These are phyloP conservation scores for Endocladia muricata DNA, from an alignment of 31 red algal genomes.

Conservation along the genomic window DNA sequence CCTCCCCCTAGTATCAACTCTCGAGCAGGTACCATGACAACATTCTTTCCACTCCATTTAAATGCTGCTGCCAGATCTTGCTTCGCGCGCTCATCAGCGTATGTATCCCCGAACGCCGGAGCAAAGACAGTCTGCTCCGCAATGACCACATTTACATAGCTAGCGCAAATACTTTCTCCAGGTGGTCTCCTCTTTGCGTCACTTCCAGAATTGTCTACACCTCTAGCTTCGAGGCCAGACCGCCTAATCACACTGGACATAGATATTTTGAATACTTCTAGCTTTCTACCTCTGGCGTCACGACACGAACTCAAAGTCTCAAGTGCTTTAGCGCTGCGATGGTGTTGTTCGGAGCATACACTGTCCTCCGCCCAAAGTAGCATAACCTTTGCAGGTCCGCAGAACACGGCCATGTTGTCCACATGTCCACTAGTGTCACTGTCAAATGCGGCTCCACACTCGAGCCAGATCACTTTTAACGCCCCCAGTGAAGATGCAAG, in stretches of 20 bases:
- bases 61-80: conserved; percentile 14
- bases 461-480: conserved; percentile 66
- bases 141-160: conserved; percentile 71
- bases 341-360: conserved; percentile 19
- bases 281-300: conserved; percentile 51
- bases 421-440: conserved; percentile 86
- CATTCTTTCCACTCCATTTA: conserved; percentile 3
- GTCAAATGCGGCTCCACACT: conserved; percentile 62
- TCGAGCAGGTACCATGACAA: conserved; percentile 31
- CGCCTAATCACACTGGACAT: too few relatives aligned
- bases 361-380: conserved; percentile 59
- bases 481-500: conserved; percentile 42
- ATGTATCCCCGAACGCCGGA: conserved; percentile 67
- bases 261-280: conserved; percentile 46
- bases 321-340: conserved; percentile 31
- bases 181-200: conserved; percentile 23
- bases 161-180: conserved; percentile 61
- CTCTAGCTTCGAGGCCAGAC: too few relatives aligned
- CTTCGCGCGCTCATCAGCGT: conserved; percentile 37
- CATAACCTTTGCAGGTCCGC: conserved; percentile 34
- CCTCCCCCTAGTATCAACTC: conserved; percentile 58
- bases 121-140: conserved; percentile 54
- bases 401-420: conserved; percentile 84
- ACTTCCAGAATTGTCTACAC: too few relatives aligned
- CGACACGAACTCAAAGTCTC: conserved; percentile 9